Evolutionary conservation across 805 yeast genomes (phyloP), one percentile per base, ranked within the genome.

Genomic region (Candida hispaniensis): DNA sequence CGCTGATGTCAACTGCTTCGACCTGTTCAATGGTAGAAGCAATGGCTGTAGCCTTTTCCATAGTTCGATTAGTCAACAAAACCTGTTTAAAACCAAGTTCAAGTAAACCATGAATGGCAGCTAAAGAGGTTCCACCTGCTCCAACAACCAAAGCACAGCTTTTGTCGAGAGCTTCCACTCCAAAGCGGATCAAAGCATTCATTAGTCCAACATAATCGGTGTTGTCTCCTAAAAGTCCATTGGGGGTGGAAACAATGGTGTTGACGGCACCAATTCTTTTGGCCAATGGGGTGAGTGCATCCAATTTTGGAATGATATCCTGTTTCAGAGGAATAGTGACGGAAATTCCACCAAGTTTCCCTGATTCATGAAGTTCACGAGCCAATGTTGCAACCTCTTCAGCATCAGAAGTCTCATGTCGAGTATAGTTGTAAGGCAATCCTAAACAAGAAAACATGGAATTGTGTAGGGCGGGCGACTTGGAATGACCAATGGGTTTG

Each of bases 111-210:
- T 71, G 85, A 10, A 81, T 73, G 0, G 96, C 97, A 25, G 98
- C 95, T 50, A 95, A 70, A 1, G 95, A 76, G 15, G 99, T 86
- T 26, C 99, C 99, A 25, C 99, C 99, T 13, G 94, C 95, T 34
- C 99, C 99, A 44, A 91, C 64, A 27, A 91, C 79, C 41, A 86
- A 60, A 18, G 95, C 96, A 47, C 50, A 14, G 58, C 57, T 24
- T 71, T 24, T 23, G 14, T 28, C 24, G 9, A 41, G 34, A 4
- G 46, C 28, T 16, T 33, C 25, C 25, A 73, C 75, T 23, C 93
- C 93, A 40, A 66, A 64, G 41, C 67, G 58, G 12, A 60, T 52
- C 46, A 85, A 73, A 2, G 94, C 71, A 42, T 76, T 69, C 28
- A 63, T 64, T 46, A 91, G 80, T 7, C 98, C 99, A 30, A 73